Base-by-base conservation (phyloP, 352 stramenopile species). In the Sclerospora graminicola region DNA sequence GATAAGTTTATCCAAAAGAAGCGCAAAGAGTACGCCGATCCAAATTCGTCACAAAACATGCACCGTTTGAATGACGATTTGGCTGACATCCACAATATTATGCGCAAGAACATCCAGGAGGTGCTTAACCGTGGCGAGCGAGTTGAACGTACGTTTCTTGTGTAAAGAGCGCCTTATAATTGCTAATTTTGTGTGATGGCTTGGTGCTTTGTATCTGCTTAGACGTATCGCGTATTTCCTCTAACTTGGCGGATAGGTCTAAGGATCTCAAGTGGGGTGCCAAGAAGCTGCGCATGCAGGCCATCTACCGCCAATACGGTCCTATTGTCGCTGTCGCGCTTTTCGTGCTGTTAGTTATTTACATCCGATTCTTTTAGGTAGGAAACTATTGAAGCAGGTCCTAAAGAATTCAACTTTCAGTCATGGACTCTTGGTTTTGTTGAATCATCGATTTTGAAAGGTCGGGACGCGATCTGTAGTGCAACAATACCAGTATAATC, bases 21-120 rank as follows among this genome's bases (percentile, higher is more conserved):
- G 66, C 82, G 95, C 53, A 97, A 96, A 51, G 95, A 99, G 48
- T 99, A 98, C 59, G 82, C 82, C 30, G 95, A 99, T 66, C 94
- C 94, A 14, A 97, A 92, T 43, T 97, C 85, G 36, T 83, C 84
- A 26, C 76, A 96, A 58, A 97, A 97, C 64, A 98, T 97, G 73
- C 83, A 90, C 44, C 90, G 91, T 30, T 66, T 99, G 27, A 98
- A 98, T 68, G 85, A 97, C 51, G 96, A 99, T 58, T 74, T 99
- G 42, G 88, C 86, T 21, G 95, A 98, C 51, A 98, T 99, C 68
- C 94, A 98, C 69, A 98, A 91, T 58, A 98, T 99, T 61, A 99
- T 99, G 95, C 84, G 88, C 60, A 96, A 97, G 60, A 99, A 98
- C 74, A 97, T 97, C 49, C 83, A 97, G 54, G 90, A 97, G 52